Base-by-base conservation (phyloP, 78 protist genomes). In the Bodo saltans region DNA sequence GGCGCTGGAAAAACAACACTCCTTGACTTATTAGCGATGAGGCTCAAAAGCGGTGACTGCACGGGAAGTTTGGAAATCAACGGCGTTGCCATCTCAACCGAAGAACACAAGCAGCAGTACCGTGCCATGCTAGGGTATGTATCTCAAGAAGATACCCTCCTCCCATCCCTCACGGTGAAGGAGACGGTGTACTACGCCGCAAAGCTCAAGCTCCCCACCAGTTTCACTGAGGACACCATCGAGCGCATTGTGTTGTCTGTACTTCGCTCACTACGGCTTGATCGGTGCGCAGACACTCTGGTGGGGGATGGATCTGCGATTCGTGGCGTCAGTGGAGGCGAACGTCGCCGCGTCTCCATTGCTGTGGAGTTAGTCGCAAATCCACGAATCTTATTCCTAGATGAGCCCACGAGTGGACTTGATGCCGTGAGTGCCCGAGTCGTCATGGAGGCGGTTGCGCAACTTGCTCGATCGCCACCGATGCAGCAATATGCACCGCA, bases 311-410 rank as follows among this genome's bases (percentile, higher is more conserved):
- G 32, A 29, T 75, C 72, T 28, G 60, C 91, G 25, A 42, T 25
- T 21, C 60, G 60, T 17, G 96, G 95, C 41, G 47, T 94, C 38
- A 70, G 87, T 4, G 95, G 95, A 0, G 97, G 95, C 1, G 91
- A 92, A 71, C 85, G 92, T 2, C 88, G 88, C 70, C 88, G 96
- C 8, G 95, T 92, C 41, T 90, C 87, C 87, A 87, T 94, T 29
- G 97, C 89, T 28, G 38, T 94, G 8, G 95, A 90, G 88, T 53
- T 91, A 25, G 71, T 86, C 8, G 8, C 52, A 17, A 32, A 40
- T 39, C 92, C 93, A 3, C 0, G 23, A 3, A 23, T 86, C 32
- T 37, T 91, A 0, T 75, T 91, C 71, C 70, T 90, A 23, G 93
- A 90, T 35, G 93, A 90, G 70, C 95, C 95, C 37, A 90, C 95